Evolutionary conservation across 768 basidiomycete genomes (phyloP).

Genomic region (Fomitopsis serialis): DNA sequence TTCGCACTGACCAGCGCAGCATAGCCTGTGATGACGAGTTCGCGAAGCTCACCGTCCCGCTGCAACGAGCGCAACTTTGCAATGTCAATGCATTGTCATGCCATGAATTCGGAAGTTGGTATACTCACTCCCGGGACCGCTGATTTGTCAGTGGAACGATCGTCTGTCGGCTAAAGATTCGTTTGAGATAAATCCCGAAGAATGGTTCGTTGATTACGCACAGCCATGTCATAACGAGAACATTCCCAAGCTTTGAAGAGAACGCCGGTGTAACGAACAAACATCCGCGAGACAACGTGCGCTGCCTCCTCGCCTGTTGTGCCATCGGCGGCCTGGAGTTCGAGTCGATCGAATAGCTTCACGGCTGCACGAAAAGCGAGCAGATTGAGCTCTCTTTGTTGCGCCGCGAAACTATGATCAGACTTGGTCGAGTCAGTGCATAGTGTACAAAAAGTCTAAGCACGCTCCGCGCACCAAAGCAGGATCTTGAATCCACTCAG

Average conservation of each 20-base stretch:
- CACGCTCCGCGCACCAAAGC: conserved; percentile 40
- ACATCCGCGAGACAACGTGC: conserved; percentile 71
- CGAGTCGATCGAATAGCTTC: conserved; percentile 69
- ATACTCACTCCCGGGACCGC: conserved; percentile 17
- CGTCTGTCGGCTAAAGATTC: conserved; percentile 16
- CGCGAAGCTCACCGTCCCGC: conserved; percentile 48
- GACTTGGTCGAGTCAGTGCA: conserved; percentile 2
- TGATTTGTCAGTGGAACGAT: conserved; percentile 23
- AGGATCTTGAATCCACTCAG: conserved; percentile 70
- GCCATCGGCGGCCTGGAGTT: conserved; percentile 54
- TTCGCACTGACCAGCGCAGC: conserved; percentile 80
- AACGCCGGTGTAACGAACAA: conserved; percentile 69
- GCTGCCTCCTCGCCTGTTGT: conserved; percentile 57
- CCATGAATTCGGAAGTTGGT: neutral
- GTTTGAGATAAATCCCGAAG: neutral
- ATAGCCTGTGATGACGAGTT: conserved; percentile 74
- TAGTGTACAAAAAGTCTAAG: neutral
- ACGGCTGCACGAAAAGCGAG: conserved; percentile 71
- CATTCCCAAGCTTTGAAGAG: conserved; percentile 58
- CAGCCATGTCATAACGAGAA: conserved; percentile 38
- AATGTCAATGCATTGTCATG: neutral
- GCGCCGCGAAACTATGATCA: conserved; percentile 30
- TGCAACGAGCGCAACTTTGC: conserved; percentile 16
- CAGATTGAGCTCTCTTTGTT: conserved; percentile 66
- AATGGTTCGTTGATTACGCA: conserved; percentile 6